Percentiles rank a stretch among this genome's conserved stretches.
Conservation (phyloP, 1,284 basidiomycete species). For the Neonothopanus nambi region DNA sequence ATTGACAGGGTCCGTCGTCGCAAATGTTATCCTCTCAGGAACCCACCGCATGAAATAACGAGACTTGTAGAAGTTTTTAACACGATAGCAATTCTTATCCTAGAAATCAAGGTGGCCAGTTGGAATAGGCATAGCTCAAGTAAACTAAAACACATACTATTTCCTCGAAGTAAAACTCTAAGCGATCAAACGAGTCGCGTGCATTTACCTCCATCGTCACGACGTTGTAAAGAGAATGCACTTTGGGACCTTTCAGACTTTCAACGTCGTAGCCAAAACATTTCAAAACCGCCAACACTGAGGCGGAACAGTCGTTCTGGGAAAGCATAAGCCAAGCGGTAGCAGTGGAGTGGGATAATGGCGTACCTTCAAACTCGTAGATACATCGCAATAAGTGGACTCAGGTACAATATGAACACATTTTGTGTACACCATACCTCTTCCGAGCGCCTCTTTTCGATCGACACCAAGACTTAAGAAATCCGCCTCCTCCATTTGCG, state of each 20-base stretch:
- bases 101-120: no score
- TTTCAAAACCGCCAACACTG: no score
- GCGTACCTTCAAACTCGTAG: not conserved
- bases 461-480: no score
- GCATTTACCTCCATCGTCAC: conserved; percentile 25
- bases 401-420: conserved; percentile 9
- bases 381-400: conserved; percentile 7
- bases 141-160: no score
- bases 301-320: conserved; percentile 6
- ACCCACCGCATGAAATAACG: conserved; percentile 9
- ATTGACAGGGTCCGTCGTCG: not conserved
- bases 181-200: conserved; percentile 26
- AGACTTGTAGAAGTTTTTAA: no score
- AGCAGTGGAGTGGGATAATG: no score
- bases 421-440: not conserved
- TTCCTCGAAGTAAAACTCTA: conserved; percentile 30
- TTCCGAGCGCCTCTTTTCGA: not conserved
- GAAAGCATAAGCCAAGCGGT: not conserved
- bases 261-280: not conserved
- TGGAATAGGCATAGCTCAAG: no score
- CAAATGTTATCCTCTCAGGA: conserved; percentile 4
- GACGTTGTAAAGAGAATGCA: conserved; percentile 32
- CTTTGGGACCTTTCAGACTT: conserved; percentile 25
- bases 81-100: no score
- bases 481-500: no score